Conservation (phyloP, 2,329 filamentous ascomycete genomes). For the Daldinia sp. region DNA sequence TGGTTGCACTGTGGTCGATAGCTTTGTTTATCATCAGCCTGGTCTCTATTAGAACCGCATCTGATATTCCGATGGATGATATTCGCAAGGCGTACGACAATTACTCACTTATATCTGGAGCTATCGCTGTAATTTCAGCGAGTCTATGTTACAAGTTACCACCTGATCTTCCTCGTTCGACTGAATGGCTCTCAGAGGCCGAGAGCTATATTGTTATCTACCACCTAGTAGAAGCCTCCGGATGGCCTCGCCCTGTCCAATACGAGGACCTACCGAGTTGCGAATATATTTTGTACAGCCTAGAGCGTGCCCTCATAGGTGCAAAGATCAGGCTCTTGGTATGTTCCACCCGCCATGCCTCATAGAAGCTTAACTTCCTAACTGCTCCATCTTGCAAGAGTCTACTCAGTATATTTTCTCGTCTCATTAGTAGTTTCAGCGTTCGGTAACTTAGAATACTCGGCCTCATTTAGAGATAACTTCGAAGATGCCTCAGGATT, state of each 20-base stretch:
- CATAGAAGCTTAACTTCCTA: background rate
- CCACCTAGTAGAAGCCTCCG: slow-evolving; percentile 4
- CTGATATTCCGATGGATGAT: background rate
- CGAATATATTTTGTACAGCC: background rate
- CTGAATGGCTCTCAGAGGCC: background rate
- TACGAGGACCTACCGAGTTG: slow-evolving; percentile 2
- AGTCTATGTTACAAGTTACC: background rate
- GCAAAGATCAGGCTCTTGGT: slow-evolving; percentile 10
- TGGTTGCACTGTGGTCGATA: background rate
- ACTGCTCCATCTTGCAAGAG: background rate
- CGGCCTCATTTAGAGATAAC: background rate
- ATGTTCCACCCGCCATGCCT: background rate
- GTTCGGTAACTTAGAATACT: background rate
- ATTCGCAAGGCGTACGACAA: background rate
- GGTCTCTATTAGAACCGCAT: background rate
- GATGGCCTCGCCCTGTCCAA: background rate
- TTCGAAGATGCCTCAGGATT: background rate
- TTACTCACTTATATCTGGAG: background rate
- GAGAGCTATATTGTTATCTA: slow-evolving; percentile 6
- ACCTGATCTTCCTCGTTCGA: slow-evolving; percentile 16
- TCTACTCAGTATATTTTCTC: background rate
- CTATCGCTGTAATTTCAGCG: background rate
- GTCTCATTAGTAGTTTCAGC: background rate
- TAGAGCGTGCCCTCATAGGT: background rate
- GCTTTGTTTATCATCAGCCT: background rate